Evolutionary conservation across 108 stramenopile genomes (phyloP).

Genomic region (Skeletonema grethae): DNA sequence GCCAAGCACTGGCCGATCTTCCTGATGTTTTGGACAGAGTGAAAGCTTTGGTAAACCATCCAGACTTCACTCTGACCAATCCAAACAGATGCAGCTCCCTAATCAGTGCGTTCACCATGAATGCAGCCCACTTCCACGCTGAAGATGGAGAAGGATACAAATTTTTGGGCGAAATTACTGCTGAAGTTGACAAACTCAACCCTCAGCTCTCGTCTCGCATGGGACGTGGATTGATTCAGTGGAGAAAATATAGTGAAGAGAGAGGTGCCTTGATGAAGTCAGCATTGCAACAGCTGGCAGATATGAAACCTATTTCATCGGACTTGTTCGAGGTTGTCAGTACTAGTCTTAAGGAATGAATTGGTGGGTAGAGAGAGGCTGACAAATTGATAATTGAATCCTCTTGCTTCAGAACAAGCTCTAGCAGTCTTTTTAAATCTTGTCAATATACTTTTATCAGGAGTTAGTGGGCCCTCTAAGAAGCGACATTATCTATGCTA

Average conservation of each 20-base stretch:
- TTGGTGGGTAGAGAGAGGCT: background rate
- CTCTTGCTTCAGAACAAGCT: too few species aligned
- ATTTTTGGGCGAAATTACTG: constrained; percentile 62
- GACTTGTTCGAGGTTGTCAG: constrained; percentile 63
- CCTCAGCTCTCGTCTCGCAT: constrained; percentile 76
- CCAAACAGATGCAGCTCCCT: constrained; percentile 79
- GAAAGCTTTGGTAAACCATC: constrained; percentile 53
- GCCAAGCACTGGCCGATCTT: constrained; percentile 58
- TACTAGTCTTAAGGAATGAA: constrained; percentile 36
- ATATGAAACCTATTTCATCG: constrained; percentile 44
- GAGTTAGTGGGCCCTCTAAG: too few species aligned
- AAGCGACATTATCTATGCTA: too few species aligned
- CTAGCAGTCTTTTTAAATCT: too few species aligned
- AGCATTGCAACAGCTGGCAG: constrained; percentile 38
- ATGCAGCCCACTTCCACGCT: constrained; percentile 70
- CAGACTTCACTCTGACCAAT: constrained; percentile 77
- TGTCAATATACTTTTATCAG: too few species aligned
- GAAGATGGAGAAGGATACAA: constrained; percentile 77
- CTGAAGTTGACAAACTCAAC: constrained; percentile 43
- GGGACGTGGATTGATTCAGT: constrained; percentile 55
- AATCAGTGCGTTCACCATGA: constrained; percentile 63
- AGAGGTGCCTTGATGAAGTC: constrained; percentile 48
- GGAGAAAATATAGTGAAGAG: constrained; percentile 38
- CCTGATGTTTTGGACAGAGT: constrained; percentile 50
- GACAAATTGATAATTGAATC: too few species aligned